These are phyloP conservation scores for Epichloe elymi DNA, from an alignment of 2,329 filamentous ascomycete genomes.

Conservation along the genomic window DNA sequence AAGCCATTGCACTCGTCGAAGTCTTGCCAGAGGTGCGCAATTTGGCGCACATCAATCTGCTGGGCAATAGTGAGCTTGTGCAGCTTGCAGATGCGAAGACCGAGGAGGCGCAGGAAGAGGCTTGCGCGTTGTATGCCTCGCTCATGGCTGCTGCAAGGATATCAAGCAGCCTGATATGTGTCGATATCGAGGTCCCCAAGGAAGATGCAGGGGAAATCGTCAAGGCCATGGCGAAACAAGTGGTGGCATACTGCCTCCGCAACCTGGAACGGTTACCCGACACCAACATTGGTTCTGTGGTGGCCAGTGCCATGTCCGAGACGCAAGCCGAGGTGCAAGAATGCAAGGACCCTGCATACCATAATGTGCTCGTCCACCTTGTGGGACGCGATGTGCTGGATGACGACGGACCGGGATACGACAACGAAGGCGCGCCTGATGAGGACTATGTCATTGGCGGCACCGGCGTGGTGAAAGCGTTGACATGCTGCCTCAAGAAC, in stretches of 20 bases:
- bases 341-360: conserved; percentile 33
- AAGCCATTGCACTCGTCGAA: conserved; percentile 83
- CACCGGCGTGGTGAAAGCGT: conserved; percentile 85
- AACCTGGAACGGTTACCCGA: conserved; percentile 77
- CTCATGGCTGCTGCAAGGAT: conserved; percentile 78
- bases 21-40: conserved; percentile 71
- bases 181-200: conserved; percentile 82
- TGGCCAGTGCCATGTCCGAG: conserved; percentile 29
- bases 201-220: conserved; percentile 80
- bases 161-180: conserved; percentile 69
- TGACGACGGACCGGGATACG: conserved; percentile 40
- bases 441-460: conserved; percentile 94
- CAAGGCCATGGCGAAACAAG: conserved; percentile 81
- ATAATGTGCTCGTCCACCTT: conserved; percentile 75
- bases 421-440: conserved; percentile 61
- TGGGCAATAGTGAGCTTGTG: conserved; percentile 65
- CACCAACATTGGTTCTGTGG: conserved; percentile 40
- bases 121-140: conserved; percentile 84
- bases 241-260: conserved; percentile 84
- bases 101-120: conserved; percentile 77
- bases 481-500: conserved; percentile 82
- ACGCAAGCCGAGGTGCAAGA: conserved; percentile 18
- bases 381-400: conserved; percentile 53
- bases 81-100: conserved; percentile 62
- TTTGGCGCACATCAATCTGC: conserved; percentile 74